A percentile compares a stretch with the other conserved stretches of the same genome.
Evolutionary conservation across 345 rosid species (phyloP).

Genomic region (Corchorus olitorius): DNA sequence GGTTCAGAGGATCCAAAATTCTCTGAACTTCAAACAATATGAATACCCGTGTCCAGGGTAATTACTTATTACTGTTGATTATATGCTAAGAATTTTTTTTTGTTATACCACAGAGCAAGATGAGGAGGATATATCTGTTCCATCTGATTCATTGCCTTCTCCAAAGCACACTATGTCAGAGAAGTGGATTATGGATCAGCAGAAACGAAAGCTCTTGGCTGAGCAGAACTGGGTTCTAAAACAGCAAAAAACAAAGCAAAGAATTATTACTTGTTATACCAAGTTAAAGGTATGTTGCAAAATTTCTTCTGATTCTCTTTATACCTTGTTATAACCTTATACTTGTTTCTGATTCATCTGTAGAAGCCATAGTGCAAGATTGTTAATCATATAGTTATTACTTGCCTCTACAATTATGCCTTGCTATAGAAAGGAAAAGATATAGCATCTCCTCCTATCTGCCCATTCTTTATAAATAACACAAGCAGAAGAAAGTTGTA

Average conservation of each 20-base stretch:
- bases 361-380: background rate
- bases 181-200: conserved; percentile 79
- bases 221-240: conserved; percentile 66
- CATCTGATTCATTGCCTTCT: conserved; percentile 42
- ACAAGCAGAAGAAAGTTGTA: conserved; percentile 10
- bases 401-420: conserved; percentile 4
- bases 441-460: background rate
- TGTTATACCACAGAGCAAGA: conserved; percentile 48
- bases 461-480: background rate
- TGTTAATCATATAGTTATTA: conserved; percentile 5
- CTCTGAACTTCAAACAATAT: conserved; percentile 28
- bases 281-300: conserved; percentile 64
- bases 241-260: conserved; percentile 66
- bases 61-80: conserved; percentile 23
- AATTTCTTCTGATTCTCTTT: conserved; percentile 19
- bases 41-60: conserved; percentile 16
- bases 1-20: conserved; percentile 24
- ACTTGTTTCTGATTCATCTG: conserved; percentile 7
- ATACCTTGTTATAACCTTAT: conserved; percentile 19
- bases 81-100: conserved; percentile 30
- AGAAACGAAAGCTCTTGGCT: conserved; percentile 50
- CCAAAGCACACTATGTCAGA: conserved; percentile 81
- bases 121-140: conserved; percentile 51
- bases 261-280: conserved; percentile 56
- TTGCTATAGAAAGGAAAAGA: conserved; percentile 3